Evolutionary conservation across 2,329 filamentous ascomycete species (phyloP).

Genomic region (Magnaporthiopsis rhizophila): DNA sequence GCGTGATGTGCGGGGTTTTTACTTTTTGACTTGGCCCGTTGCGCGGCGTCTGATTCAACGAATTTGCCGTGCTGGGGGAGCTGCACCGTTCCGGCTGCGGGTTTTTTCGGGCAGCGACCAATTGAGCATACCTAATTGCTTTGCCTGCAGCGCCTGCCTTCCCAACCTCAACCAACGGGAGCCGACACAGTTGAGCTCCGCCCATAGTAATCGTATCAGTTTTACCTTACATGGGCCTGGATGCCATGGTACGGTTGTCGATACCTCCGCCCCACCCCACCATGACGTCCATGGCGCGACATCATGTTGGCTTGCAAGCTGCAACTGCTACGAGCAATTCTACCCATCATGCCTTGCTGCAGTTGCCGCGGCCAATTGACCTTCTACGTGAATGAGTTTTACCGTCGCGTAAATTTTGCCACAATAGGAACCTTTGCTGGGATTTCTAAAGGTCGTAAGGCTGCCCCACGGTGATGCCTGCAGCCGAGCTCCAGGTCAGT

Average conservation of each 20-base stretch:
- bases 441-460: not conserved
- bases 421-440: not conserved
- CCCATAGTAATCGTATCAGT: not conserved
- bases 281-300: not conserved
- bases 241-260: not conserved
- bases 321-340: not conserved
- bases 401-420: not conserved
- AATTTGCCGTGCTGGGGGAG: not conserved
- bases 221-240: not conserved
- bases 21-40: not conserved
- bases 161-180: not conserved
- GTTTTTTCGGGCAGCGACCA: not conserved
- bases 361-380: not conserved
- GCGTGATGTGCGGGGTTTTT: slow-evolving; percentile 4
- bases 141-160: not conserved
- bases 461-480: not conserved
- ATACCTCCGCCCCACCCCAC: not conserved
- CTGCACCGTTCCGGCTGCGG: not conserved
- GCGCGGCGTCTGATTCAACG: not conserved
- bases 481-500: not conserved
- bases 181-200: not conserved
- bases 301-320: not conserved
- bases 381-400: not conserved
- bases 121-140: not conserved
- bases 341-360: not conserved